Base-by-base conservation (phyloP, 2,329 filamentous ascomycete genomes). In the Cercospora beticola region DNA sequence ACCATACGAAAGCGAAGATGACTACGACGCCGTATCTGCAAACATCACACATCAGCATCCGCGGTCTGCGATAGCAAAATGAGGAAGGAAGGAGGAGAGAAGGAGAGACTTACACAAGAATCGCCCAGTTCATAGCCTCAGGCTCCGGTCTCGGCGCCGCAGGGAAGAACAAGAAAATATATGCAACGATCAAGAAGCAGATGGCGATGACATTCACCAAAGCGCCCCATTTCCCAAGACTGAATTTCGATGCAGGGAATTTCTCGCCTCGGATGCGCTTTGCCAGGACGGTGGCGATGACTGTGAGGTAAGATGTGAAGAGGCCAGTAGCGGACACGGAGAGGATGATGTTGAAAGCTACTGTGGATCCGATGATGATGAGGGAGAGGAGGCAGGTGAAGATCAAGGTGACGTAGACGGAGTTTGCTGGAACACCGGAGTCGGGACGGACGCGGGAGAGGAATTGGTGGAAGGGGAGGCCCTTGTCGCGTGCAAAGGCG, bases 301-400 rank as follows among this genome's bases (percentile, higher is more conserved):
- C 65, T 9, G 58, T 67, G 31, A 76, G 43, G 66, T 75, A 76
- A 56, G 71, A 72, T 49, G 70, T 71, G 66, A 74, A 72, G 43
- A 76, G 69, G 10, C 69, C 71, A 16, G 70, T 70, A 26, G 69
- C 68, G 5, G 76, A 78, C 21, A 83, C 75, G 4, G 81, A 80
- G 30, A 83, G 78, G 56, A 82, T 81, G 52, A 80, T 81, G 69
- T 80, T 78, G 66, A 84, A 79, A 9, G 79, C 81, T n/a, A 79
- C 78, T 21, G 79, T 81, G 33, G 76, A 76, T 43, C 78, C 79
- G 54, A 80, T 75, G 61, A 79, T 79, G 68, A 80, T 79, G 28
- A 80, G 70, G 8, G 75, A 74, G 8, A 77, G 66, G 7, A 81
- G 68, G 59, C 76, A 70, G 40, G 70, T 73, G 66, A 74, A 71